A percentile compares a stretch with the other conserved stretches of the same genome.
These are phyloP conservation scores for Penicillium parvum DNA, from an alignment of 495 filamentous ascomycete species.

Conservation along the genomic window DNA sequence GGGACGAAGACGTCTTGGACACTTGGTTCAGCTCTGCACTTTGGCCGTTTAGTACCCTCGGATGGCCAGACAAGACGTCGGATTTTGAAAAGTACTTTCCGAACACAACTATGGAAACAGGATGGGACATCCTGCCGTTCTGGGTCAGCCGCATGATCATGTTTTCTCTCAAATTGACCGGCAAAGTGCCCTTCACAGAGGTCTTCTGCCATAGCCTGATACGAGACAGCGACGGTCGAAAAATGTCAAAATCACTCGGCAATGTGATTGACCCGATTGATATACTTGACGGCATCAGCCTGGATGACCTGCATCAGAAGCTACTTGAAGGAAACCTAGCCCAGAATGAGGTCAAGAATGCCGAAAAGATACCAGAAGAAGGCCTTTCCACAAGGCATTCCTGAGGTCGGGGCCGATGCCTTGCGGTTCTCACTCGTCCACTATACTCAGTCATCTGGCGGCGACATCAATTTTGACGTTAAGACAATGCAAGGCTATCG, in stretches of 20 bases:
- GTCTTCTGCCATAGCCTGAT: slow-evolving; percentile 76
- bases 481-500: slow-evolving; percentile 80
- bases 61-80: slow-evolving; percentile 68
- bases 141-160: slow-evolving; percentile 85
- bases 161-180: slow-evolving; percentile 70
- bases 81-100: slow-evolving; percentile 69
- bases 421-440: slow-evolving; percentile 75
- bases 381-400: slow-evolving; percentile 75
- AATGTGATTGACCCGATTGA: slow-evolving; percentile 85
- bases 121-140: slow-evolving; percentile 88
- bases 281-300: slow-evolving; percentile 67
- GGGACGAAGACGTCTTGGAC: slow-evolving; percentile 72
- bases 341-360: slow-evolving; percentile 66
- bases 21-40: slow-evolving; percentile 81
- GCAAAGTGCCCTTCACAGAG: slow-evolving; percentile 71
- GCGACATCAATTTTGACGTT: slow-evolving; percentile 81
- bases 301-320: slow-evolving; percentile 66
- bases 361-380: slow-evolving; percentile 75
- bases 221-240: slow-evolving; percentile 72
- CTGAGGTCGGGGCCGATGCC: slow-evolving; percentile 82
- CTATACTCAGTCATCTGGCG: slow-evolving; percentile 52
- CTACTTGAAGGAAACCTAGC: slow-evolving; percentile 66
- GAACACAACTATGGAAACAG: slow-evolving; percentile 70
- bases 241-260: slow-evolving; percentile 81
- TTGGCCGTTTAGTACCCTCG: slow-evolving; percentile 78